Evolutionary conservation across 225 moss, liverwort and hornwort genomes (phyloP).

Genomic region (Pseudisothecium myosuroides): DNA sequence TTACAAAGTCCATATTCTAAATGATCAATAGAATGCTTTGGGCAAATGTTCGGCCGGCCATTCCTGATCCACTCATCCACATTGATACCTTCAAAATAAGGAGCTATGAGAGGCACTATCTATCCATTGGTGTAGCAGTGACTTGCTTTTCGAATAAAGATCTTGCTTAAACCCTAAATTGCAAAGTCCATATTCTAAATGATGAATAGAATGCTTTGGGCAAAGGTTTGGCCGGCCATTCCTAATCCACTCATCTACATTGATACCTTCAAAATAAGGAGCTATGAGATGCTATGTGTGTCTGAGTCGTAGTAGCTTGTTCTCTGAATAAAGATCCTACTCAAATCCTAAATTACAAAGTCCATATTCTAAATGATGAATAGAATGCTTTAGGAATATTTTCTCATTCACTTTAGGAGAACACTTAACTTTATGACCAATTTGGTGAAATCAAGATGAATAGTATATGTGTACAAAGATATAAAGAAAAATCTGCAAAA

Average conservation of each 20-base stretch:
- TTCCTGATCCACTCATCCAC: background rate
- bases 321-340: background rate
- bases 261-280: background rate
- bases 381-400: background rate
- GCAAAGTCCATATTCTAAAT: background rate
- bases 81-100: background rate
- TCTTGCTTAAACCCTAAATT: too few relatives aligned
- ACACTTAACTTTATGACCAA: background rate
- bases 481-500: background rate
- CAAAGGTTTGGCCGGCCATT: too few relatives aligned
- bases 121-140: background rate
- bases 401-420: too few relatives aligned
- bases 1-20: background rate
- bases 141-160: background rate
- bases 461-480: background rate
- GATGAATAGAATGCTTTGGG: background rate
- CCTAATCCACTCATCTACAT: background rate
- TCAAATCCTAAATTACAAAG: background rate
- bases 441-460: background rate
- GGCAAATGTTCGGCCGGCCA: too few relatives aligned
- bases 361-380: background rate
- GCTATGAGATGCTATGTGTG: fast-evolving
- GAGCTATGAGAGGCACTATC: background rate
- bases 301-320: fast-evolving
- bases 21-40: too few relatives aligned